Conservation (phyloP, 2,329 filamentous ascomycete genomes). For the Paecilomyces sp. region DNA sequence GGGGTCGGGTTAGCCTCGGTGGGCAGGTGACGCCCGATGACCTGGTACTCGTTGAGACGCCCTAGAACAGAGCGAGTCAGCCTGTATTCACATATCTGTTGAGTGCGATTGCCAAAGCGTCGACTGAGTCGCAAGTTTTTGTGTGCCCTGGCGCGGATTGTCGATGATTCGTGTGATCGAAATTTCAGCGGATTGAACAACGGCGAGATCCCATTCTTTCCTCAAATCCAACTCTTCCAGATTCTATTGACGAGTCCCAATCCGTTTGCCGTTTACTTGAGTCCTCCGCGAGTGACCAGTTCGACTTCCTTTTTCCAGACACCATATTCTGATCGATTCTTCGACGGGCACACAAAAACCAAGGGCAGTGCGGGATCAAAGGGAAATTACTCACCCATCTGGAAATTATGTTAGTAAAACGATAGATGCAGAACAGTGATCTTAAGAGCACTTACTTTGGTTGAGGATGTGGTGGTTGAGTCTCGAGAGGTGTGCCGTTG, state of each 20-base stretch:
- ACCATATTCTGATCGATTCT: not conserved
- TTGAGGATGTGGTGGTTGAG: constrained; percentile 44
- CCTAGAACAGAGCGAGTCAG: constrained; percentile 51
- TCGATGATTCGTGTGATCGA: constrained; percentile 12
- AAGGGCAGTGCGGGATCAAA: constrained; percentile 17
- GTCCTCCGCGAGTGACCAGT: not conserved
- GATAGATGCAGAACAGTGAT: constrained; percentile 7
- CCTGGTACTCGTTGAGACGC: constrained; percentile 99
- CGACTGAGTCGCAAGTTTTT: constrained; percentile 1
- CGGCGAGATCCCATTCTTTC: not conserved
- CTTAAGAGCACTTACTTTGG: constrained; percentile 41
- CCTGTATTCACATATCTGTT: constrained; percentile 11
- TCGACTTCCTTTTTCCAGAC: not conserved
- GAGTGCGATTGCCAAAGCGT: constrained; percentile 1
- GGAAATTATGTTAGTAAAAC: constrained; percentile 22
- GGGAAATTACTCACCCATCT: constrained; percentile 56
- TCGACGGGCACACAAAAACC: constrained; percentile 16
- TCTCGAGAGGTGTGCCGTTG: constrained; percentile 30
- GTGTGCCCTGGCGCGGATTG: not conserved
- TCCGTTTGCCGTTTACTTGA: not conserved
- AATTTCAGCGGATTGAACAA: constrained; percentile 3
- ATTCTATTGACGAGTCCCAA: not conserved
- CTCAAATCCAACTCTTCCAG: not conserved
- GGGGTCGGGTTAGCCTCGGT: constrained; percentile 94
- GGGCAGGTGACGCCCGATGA: constrained; percentile 99